These are phyloP conservation scores for Phytophthora megakarya DNA, from an alignment of 352 stramenopile genomes.

Conservation along the genomic window DNA sequence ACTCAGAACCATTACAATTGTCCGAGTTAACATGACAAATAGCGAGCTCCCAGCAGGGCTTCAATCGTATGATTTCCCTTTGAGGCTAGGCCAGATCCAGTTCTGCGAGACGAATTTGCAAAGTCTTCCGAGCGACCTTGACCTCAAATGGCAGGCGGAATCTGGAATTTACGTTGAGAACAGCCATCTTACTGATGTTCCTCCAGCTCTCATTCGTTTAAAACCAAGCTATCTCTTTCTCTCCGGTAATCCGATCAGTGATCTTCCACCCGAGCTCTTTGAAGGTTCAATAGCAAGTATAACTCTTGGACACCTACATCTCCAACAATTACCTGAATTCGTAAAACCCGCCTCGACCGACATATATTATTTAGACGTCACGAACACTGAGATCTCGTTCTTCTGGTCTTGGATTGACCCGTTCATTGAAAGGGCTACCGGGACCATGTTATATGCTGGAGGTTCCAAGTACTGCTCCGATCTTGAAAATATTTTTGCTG, in stretches of 20 bases:
- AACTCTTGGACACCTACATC: background rate
- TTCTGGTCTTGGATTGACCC: background rate
- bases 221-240: background rate
- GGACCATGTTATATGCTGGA: no score
- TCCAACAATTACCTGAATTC: background rate
- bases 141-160: background rate
- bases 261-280: background rate
- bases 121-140: background rate
- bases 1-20: background rate
- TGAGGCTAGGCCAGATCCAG: background rate
- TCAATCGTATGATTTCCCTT: background rate
- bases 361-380: background rate
- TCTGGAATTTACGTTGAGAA: background rate
- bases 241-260: background rate
- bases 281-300: background rate
- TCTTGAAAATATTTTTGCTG: no score
- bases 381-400: background rate
- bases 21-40: background rate
- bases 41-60: background rate
- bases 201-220: background rate
- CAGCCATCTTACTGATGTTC: background rate
- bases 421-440: no score
- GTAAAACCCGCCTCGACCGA: background rate
- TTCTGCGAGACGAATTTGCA: background rate
- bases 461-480: no score